Evolutionary conservation across 805 yeast species (phyloP).

Genomic region (Metschnikowia matae): DNA sequence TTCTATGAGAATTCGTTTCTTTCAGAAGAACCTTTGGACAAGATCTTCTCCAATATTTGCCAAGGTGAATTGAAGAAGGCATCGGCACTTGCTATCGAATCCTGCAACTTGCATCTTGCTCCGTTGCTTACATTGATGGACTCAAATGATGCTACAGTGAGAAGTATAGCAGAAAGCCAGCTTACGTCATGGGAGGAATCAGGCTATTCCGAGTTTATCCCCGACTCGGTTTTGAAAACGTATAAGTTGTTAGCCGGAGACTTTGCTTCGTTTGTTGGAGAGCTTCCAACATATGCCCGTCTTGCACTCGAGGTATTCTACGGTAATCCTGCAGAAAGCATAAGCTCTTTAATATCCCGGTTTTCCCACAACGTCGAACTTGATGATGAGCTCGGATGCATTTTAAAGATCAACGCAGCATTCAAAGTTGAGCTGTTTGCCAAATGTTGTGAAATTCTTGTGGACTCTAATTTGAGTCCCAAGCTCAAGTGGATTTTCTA

Average conservation of each 20-base stretch:
- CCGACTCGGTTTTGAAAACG: conserved; percentile 51
- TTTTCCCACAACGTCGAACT: neutral
- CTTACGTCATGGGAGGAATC: conserved; percentile 59
- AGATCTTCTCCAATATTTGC: conserved; percentile 46
- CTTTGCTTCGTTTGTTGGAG: conserved; percentile 34
- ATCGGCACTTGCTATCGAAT: conserved; percentile 51
- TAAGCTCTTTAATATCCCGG: conserved; percentile 6
- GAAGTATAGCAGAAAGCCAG: conserved; percentile 55
- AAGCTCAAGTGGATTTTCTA: conserved; percentile 51
- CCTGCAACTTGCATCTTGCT: conserved; percentile 67
- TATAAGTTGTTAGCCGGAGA: conserved; percentile 63
- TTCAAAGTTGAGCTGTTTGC: conserved; percentile 4
- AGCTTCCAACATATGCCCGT: conserved; percentile 62
- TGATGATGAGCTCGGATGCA: conserved; percentile 1
- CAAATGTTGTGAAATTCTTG: conserved; percentile 8
- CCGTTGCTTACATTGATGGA: conserved; percentile 66
- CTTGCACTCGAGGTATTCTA: conserved; percentile 61
- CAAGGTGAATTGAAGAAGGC: conserved; percentile 63
- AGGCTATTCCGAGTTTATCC: conserved; percentile 43
- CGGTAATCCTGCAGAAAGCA: conserved; percentile 37
- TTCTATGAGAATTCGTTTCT: conserved; percentile 31
- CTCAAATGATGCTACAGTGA: conserved; percentile 60
- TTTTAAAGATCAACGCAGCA: conserved; percentile 19
- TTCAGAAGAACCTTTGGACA: conserved; percentile 25
- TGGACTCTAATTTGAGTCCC: conserved; percentile 24